These are phyloP conservation scores for Calonectria henricotiae DNA, from an alignment of 2,329 filamentous ascomycete species.

Conservation along the genomic window DNA sequence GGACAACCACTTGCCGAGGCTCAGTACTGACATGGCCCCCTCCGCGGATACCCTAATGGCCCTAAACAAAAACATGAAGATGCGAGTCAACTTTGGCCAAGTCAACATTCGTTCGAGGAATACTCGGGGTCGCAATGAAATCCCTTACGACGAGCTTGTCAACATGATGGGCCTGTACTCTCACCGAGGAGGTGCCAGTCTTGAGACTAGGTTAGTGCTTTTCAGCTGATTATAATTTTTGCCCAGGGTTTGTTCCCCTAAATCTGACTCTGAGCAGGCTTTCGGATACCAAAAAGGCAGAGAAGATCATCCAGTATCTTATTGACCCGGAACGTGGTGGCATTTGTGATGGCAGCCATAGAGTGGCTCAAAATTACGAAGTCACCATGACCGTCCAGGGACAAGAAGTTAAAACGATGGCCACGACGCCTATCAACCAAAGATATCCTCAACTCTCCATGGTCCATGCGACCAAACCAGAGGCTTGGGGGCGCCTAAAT, in stretches of 20 bases:
- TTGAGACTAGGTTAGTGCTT: constrained; percentile 51
- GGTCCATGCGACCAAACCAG: constrained; percentile 44
- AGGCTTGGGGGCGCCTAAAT: constrained; percentile 50
- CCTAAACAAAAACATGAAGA: constrained; percentile 50
- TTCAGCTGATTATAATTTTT: constrained; percentile 5
- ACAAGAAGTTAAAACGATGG: constrained; percentile 47
- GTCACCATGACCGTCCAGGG: constrained; percentile 45
- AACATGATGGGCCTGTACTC: constrained; percentile 52
- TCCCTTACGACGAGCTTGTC: constrained; percentile 50
- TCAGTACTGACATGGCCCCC: constrained; percentile 43
- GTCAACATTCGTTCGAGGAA: constrained; percentile 52
- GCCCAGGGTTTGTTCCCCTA: constrained; percentile 10
- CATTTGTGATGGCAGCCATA: constrained; percentile 39
- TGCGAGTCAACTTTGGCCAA: constrained; percentile 57
- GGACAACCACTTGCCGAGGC: constrained; percentile 43
- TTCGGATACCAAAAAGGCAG: constrained; percentile 34
- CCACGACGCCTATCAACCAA: constrained; percentile 29
- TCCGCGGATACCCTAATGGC: constrained; percentile 50
- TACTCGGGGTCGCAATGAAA: constrained; percentile 45
- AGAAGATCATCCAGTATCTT: constrained; percentile 43
- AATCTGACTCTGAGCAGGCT: constrained; percentile 41
- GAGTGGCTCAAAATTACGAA: constrained; percentile 42
- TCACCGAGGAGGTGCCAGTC: constrained; percentile 52
- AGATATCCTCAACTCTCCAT: constrained; percentile 46
- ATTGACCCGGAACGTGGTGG: constrained; percentile 28